A percentile compares a stretch with the other conserved stretches of the same genome.
Conservation (phyloP, 2,329 filamentous ascomycete species). For the Penicillium sp. region DNA sequence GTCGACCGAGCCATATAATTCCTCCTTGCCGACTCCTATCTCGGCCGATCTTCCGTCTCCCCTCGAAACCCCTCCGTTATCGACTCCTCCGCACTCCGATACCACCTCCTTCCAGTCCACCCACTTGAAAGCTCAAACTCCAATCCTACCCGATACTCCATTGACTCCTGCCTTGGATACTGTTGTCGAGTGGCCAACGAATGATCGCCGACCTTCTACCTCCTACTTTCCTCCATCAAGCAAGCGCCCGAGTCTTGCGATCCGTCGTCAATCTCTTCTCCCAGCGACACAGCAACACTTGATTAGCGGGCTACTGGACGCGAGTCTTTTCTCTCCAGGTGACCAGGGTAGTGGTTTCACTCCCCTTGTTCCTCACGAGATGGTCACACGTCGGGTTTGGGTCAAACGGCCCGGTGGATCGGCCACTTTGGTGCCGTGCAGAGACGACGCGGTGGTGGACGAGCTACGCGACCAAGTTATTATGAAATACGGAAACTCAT, state of each 20-base stretch:
- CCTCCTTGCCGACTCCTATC: conserved; percentile 25
- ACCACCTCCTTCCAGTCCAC: conserved; percentile 20
- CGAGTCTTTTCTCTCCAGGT: conserved; percentile 23
- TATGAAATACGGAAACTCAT: conserved; percentile 87
- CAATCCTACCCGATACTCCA: conserved; percentile 19
- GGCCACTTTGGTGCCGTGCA: conserved; percentile 79
- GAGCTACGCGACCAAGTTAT: conserved; percentile 91
- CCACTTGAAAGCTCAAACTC: conserved; percentile 16
- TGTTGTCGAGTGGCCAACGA: conserved; percentile 26
- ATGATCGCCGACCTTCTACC: conserved; percentile 11
- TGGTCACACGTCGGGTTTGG: conserved; percentile 74
- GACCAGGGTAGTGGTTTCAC: conserved; percentile 20
- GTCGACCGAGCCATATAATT: conserved; percentile 19
- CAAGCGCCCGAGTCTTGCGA: conserved; percentile 34
- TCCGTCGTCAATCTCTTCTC: conserved; percentile 41
- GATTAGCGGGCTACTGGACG: conserved; percentile 35
- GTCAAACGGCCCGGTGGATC: conserved; percentile 84
- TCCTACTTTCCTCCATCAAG: conserved; percentile 17
- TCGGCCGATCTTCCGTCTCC: conserved; percentile 20
- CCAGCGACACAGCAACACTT: conserved; percentile 40
- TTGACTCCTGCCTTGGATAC: conserved; percentile 28
- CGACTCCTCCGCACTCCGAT: conserved; percentile 23
- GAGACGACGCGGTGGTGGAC: conserved; percentile 87
- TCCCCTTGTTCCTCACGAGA: conserved; percentile 27
- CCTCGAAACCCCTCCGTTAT: conserved; percentile 18